A percentile compares a stretch with the other conserved stretches of the same genome.
Conservation (phyloP, 2,329 filamentous ascomycete species). For the Leptographium flavum region DNA sequence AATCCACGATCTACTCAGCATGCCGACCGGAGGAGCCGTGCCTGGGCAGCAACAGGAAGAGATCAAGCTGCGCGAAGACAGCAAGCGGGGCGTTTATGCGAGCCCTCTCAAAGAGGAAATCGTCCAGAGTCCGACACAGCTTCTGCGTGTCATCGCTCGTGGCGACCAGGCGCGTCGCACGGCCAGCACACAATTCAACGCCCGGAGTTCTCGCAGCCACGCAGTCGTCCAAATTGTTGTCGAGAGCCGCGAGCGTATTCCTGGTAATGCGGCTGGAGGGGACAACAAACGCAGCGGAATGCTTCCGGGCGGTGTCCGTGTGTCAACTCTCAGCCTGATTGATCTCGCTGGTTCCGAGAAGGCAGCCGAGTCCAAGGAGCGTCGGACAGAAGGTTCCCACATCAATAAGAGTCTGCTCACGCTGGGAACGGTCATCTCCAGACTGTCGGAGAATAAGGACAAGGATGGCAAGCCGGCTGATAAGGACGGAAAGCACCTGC, state of each 20-base stretch:
- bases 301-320: slow-evolving; percentile 76
- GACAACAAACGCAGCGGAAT: slow-evolving; percentile 57
- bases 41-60: slow-evolving; percentile 61
- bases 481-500: slow-evolving; percentile 82
- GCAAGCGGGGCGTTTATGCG: slow-evolving; percentile 91
- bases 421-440: slow-evolving; percentile 85
- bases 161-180: slow-evolving; percentile 84
- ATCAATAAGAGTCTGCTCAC: slow-evolving; percentile 98
- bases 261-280: slow-evolving; percentile 29
- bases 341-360: slow-evolving; percentile 94
- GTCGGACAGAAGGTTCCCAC: slow-evolving; percentile 85
- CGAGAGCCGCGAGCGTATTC: slow-evolving; percentile 78
- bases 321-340: slow-evolving; percentile 89
- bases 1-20: slow-evolving; percentile 83
- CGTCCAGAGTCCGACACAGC: slow-evolving; percentile 90
- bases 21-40: slow-evolving; percentile 44
- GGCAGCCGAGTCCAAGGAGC: slow-evolving; percentile 88
- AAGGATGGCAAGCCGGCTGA: slow-evolving; percentile 59
- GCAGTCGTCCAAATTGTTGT: slow-evolving; percentile 98
- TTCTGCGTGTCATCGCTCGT: slow-evolving; percentile 84
- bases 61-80: slow-evolving; percentile 93
- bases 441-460: slow-evolving; percentile 79
- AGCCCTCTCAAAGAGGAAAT: slow-evolving; percentile 96
- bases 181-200: slow-evolving; percentile 92
- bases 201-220: slow-evolving; percentile 91